A percentile compares a stretch with the other conserved stretches of the same genome.
Evolutionary conservation across 768 basidiomycete genomes (phyloP).

Genomic region (Tricholoma terreum): DNA sequence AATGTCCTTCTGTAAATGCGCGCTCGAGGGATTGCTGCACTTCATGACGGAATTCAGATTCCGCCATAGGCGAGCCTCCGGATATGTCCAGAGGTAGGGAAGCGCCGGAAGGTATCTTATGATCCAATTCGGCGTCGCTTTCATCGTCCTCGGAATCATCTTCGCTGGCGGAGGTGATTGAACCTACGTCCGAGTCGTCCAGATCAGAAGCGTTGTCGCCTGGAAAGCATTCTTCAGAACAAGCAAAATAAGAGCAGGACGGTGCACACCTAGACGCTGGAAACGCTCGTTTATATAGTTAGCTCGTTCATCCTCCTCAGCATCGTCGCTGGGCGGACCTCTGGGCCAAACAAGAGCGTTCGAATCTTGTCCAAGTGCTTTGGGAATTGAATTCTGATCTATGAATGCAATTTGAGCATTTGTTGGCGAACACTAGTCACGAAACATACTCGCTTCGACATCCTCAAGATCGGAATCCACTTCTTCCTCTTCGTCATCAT

Average conservation of each 20-base stretch:
- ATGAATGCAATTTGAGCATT: constrained; percentile 4
- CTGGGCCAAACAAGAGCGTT: constrained; percentile 84
- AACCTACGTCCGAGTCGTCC: constrained; percentile 56
- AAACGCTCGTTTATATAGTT: constrained; percentile 63
- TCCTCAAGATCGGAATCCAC: constrained; percentile 66
- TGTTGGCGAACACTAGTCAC: not conserved
- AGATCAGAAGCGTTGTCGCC: constrained; percentile 66
- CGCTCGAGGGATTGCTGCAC: constrained; percentile 85
- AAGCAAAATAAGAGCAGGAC: not conserved
- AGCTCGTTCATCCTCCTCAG: constrained; percentile 62
- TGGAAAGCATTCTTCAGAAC: constrained; percentile 19
- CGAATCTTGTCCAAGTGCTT: constrained; percentile 60
- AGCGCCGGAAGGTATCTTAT: constrained; percentile 47
- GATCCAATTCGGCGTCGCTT: constrained; percentile 35
- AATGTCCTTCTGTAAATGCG: constrained; percentile 89
- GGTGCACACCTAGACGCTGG: constrained; percentile 64
- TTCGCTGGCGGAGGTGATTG: constrained; percentile 53
- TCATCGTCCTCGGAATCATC: constrained; percentile 39
- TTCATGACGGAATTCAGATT: constrained; percentile 72
- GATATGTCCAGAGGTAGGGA: constrained; percentile 42
- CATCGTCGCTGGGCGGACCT: constrained; percentile 59
- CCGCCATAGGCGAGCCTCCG: constrained; percentile 40
- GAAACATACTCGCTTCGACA: constrained; percentile 57
- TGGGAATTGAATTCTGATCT: constrained; percentile 49
- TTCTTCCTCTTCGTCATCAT: constrained; percentile 34